Evolutionary conservation across 2,329 filamentous ascomycete species (phyloP), one percentile per base, ranked within the genome.

Genomic region (Rutstroemia sp.): DNA sequence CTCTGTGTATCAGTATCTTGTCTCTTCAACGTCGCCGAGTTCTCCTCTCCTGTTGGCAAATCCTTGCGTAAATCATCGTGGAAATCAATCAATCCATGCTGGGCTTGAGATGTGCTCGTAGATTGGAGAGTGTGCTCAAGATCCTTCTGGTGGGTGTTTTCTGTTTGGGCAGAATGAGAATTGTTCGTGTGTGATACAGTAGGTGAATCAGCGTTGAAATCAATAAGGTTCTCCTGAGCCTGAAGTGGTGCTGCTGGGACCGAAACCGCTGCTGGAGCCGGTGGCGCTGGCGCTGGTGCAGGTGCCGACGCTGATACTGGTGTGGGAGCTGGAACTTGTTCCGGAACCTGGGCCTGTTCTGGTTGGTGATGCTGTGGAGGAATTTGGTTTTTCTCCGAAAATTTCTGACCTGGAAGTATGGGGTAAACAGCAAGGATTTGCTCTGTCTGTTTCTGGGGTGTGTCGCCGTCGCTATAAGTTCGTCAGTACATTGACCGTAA

Each of bases 351-450:
- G 49, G 60, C 50, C 25, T 55, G 57, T 58, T 45, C 50, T 48
- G 48, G 48, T 12, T 54, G 63, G 48, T 68, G 48, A 52, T 60
- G 58, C 61, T 52, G 73, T 59, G 79, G 75, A 59, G 83, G 79
- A 57, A 87, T 82, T 61, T 78, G 69, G 63, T 80, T 80, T 69
- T 77, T 74, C 54, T 77, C 72, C 44, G 74, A 72, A 23, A 75
- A 70, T 64, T 79, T 82, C 70, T 96, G 90, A 34, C 90, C 92
- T 41, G 83, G 82, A 25, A 97, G 69, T 58, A 99, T 88, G 1
- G 94, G 90, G 52, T 89, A 88, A 58, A 97, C 91, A 23, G 87
- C 79, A 64, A 95, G 77, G 55, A 97, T 91, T 70, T 97, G 92
- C 67, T 95, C 80, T 5, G 82, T 79, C 67, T 90, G 85, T 62